Percentiles rank a stretch among this genome's conserved stretches.
These are phyloP conservation scores for Beauveria australis DNA, from an alignment of 2,329 filamentous ascomycete genomes.

Conservation along the genomic window DNA sequence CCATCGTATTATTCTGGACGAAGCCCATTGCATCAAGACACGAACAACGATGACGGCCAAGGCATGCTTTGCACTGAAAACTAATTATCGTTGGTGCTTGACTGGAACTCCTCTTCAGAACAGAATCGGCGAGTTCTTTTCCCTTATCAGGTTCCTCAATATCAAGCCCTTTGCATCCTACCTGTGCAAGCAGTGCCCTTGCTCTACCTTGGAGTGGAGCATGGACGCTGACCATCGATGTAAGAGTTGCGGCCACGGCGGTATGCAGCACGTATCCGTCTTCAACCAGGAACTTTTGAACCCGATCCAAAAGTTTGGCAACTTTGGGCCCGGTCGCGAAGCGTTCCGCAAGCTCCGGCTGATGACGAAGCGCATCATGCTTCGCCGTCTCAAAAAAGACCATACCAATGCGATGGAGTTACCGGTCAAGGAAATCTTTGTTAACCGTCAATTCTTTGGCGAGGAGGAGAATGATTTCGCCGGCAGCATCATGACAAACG, in stretches of 20 bases:
- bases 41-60: constrained; percentile 87
- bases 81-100: constrained; percentile 88
- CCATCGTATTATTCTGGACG: constrained; percentile 87
- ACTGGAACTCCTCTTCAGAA: constrained; percentile 95
- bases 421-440: constrained; percentile 84
- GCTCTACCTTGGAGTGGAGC: constrained; percentile 75
- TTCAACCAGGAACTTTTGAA: constrained; percentile 95
- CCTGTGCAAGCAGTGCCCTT: constrained; percentile 81
- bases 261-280: constrained; percentile 44
- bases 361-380: constrained; percentile 89
- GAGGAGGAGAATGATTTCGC: constrained; percentile 96
- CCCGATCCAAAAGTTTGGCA: constrained; percentile 61
- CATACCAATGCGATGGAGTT: constrained; percentile 93
- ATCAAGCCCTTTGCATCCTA: constrained; percentile 86
- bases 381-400: constrained; percentile 88
- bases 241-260: constrained; percentile 46
- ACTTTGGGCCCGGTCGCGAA: constrained; percentile 50
- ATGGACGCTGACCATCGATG: constrained; percentile 67
- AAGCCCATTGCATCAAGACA: constrained; percentile 90
- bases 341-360: constrained; percentile 78
- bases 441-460: constrained; percentile 93
- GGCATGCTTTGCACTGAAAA: constrained; percentile 86
- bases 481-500: constrained; percentile 88
- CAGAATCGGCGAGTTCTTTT: constrained; percentile 95
- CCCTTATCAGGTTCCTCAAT: constrained; percentile 83